Conservation (phyloP, 148 eudicot genomes). For the Vaccinium darrowii region DNA sequence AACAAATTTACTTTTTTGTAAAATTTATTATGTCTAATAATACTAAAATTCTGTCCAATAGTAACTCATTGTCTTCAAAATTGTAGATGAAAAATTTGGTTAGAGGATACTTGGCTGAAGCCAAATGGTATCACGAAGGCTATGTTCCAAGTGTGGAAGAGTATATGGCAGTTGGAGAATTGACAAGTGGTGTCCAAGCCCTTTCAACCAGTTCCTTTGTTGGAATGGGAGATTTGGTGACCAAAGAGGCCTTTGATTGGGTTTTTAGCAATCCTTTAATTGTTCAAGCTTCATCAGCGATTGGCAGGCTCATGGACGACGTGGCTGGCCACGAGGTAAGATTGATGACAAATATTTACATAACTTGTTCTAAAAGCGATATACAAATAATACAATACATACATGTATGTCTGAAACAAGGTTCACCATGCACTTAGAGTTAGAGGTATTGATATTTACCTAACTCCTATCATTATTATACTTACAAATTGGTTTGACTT, state of each 20-base stretch:
- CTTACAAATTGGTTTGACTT: too few relatives aligned
- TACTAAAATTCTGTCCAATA: neutral
- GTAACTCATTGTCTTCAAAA: neutral
- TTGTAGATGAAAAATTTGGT: constrained; percentile 25
- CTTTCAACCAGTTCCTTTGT: constrained; percentile 22
- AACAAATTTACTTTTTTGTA: neutral
- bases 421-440: too few relatives aligned
- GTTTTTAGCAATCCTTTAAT: constrained; percentile 29
- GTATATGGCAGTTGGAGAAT: constrained; percentile 29
- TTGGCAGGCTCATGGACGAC: constrained; percentile 37
- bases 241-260: constrained; percentile 40
- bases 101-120: constrained; percentile 36
- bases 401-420: too few relatives aligned
- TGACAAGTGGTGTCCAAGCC: constrained; percentile 22
- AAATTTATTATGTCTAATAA: neutral
- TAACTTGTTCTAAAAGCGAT: neutral
- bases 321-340: constrained; percentile 37
- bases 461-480: too few relatives aligned
- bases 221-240: constrained; percentile 39
- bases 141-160: constrained; percentile 42
- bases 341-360: neutral
- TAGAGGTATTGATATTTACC: too few relatives aligned
- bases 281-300: constrained; percentile 21
- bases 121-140: constrained; percentile 34
- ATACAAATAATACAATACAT: too few relatives aligned